These are phyloP conservation scores for Paracorniculantispora psalliotae DNA, from an alignment of 2,329 filamentous ascomycete species.

Conservation along the genomic window DNA sequence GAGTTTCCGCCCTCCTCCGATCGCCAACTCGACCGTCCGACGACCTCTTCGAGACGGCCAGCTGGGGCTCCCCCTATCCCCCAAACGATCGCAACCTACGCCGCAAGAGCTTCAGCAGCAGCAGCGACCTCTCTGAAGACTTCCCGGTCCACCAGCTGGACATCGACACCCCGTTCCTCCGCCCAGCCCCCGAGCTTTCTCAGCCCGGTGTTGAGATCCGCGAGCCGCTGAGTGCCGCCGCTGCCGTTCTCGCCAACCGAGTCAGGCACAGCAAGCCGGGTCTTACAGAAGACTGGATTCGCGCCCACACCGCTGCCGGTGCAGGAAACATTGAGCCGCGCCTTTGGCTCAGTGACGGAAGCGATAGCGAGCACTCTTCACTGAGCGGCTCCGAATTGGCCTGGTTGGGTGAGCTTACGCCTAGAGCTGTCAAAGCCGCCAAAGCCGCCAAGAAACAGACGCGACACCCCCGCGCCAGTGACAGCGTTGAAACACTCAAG, in stretches of 20 bases:
- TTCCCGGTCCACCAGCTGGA: slow-evolving; percentile 57
- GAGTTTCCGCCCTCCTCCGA: slow-evolving; percentile 49
- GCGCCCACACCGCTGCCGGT: slow-evolving; percentile 71
- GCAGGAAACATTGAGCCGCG: slow-evolving; percentile 64
- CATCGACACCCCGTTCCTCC: slow-evolving; percentile 58
- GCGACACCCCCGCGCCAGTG: slow-evolving; percentile 41
- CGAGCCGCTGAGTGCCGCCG: slow-evolving; percentile 47
- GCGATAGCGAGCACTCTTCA: slow-evolving; percentile 71
- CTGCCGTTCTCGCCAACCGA: slow-evolving; percentile 59
- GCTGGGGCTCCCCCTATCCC: slow-evolving; percentile 89
- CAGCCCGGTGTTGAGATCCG: slow-evolving; percentile 31
- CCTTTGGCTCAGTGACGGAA: slow-evolving; percentile 75
- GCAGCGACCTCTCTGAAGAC: slow-evolving; percentile 56
- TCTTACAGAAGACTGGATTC: slow-evolving; percentile 81
- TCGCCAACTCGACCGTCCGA: slow-evolving; percentile 42
- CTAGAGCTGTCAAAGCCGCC: slow-evolving; percentile 43
- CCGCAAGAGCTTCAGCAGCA: slow-evolving; percentile 51
- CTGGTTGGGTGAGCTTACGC: slow-evolving; percentile 46
- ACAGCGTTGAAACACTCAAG: slow-evolving; percentile 53
- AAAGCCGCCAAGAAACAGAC: slow-evolving; percentile 23
- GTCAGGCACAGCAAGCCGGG: slow-evolving; percentile 55
- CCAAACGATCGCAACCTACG: slow-evolving; percentile 52
- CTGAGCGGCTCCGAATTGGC: slow-evolving; percentile 59
- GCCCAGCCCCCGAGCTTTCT: slow-evolving; percentile 46
- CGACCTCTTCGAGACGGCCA: slow-evolving; percentile 60